A percentile compares a stretch with the other conserved stretches of the same genome.
These are phyloP conservation scores for Schizochytrium sp. DNA, from an alignment of 108 stramenopile species.

Conservation along the genomic window DNA sequence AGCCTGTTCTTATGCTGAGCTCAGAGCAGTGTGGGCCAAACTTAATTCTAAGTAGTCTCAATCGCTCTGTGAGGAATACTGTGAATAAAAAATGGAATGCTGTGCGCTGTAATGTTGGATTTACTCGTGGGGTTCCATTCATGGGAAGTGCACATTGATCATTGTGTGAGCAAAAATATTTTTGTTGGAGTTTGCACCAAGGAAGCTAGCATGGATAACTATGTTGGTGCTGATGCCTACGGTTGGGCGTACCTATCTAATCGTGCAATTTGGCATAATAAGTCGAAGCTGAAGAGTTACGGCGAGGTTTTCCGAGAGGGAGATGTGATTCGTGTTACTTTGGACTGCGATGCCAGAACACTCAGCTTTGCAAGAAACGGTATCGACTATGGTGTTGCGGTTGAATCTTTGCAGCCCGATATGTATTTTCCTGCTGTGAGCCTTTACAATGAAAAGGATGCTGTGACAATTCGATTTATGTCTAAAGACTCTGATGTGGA, in stretches of 20 bases:
- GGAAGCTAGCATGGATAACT: slow-evolving; percentile 70
- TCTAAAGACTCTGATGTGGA: not conserved
- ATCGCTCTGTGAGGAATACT: slow-evolving; percentile 69
- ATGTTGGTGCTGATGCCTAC: slow-evolving; percentile 71
- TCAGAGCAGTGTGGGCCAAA: slow-evolving; percentile 63
- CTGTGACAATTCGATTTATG: slow-evolving; percentile 61
- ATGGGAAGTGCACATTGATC: slow-evolving; percentile 75
- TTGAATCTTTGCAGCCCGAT: slow-evolving; percentile 69
- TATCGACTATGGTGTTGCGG: slow-evolving; percentile 69
- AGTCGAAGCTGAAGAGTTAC: slow-evolving; percentile 68
- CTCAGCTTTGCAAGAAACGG: slow-evolving; percentile 72
- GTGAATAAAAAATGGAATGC: slow-evolving; percentile 77
- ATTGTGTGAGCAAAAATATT: slow-evolving; percentile 73
- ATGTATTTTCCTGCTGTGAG: slow-evolving; percentile 73
- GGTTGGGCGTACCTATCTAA: slow-evolving; percentile 79
- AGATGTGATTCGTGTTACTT: slow-evolving; percentile 68
- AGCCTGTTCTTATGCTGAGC: slow-evolving; percentile 40
- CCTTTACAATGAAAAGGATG: slow-evolving; percentile 73
- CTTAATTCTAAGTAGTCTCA: slow-evolving; percentile 63
- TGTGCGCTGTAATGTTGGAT: slow-evolving; percentile 64
- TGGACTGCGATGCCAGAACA: slow-evolving; percentile 69
- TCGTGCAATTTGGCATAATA: slow-evolving; percentile 79
- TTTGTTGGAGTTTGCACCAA: slow-evolving; percentile 70
- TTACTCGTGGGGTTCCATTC: slow-evolving; percentile 69
- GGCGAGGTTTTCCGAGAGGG: slow-evolving; percentile 68